Conservation (phyloP, 345 rosid species). For the Arabis hirsuta region DNA sequence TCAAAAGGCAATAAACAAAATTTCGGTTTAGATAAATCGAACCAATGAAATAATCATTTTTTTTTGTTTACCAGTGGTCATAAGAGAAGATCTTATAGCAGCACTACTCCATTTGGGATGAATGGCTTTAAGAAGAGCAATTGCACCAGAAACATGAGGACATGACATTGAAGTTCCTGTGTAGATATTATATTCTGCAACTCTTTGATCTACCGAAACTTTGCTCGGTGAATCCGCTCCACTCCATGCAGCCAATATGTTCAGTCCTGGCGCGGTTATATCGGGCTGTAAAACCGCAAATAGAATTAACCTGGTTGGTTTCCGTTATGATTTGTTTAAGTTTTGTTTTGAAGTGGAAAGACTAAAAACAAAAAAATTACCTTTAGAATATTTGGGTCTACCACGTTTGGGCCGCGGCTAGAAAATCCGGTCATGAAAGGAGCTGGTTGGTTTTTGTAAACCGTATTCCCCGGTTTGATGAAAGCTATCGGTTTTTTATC, state of each 20-base stretch:
- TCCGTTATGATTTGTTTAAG: neutral
- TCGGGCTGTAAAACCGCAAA: slow-evolving; percentile 60
- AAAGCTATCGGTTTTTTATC: slow-evolving; percentile 57
- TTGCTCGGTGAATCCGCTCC: slow-evolving; percentile 57
- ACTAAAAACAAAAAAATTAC: slow-evolving; percentile 37
- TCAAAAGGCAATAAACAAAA: neutral
- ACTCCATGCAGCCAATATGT: slow-evolving; percentile 89
- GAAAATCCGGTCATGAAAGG: slow-evolving; percentile 73
- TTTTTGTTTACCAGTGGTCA: slow-evolving; percentile 46
- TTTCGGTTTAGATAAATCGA: neutral
- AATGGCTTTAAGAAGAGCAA: slow-evolving; percentile 72
- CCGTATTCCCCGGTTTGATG: slow-evolving; percentile 53
- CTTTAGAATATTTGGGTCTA: slow-evolving; percentile 77
- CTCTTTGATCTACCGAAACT: slow-evolving; percentile 49
- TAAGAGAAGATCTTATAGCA: slow-evolving; percentile 78
- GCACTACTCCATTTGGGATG: slow-evolving; percentile 87
- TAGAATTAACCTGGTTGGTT: neutral
- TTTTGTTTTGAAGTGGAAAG: neutral
- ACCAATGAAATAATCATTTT: neutral
- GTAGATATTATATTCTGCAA: slow-evolving; percentile 49
- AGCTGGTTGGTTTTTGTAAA: slow-evolving; percentile 54
- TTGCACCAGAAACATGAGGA: slow-evolving; percentile 85
- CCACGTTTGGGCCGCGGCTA: slow-evolving; percentile 69
- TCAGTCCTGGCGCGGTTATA: slow-evolving; percentile 76
- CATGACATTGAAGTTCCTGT: slow-evolving; percentile 95